A percentile compares a stretch with the other conserved stretches of the same genome.
These are phyloP conservation scores for Paramecium octaurelia DNA, from an alignment of 73 alveolate genomes.

Conservation along the genomic window DNA sequence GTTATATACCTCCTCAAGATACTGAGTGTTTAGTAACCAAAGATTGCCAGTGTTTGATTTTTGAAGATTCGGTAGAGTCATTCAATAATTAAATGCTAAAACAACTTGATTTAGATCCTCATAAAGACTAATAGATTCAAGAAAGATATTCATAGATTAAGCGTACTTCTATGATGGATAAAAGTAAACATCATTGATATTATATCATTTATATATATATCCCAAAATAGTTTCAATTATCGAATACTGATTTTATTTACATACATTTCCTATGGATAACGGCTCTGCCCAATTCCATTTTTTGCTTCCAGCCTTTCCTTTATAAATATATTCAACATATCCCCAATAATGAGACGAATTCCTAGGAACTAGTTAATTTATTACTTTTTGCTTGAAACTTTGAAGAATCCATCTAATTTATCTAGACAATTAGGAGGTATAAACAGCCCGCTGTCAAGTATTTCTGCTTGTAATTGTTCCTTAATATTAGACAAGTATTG, in stretches of 20 bases:
- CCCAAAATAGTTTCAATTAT: background rate
- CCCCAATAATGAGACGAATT: background rate
- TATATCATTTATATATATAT: background rate
- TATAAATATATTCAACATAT: background rate
- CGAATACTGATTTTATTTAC: background rate
- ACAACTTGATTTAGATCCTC: background rate
- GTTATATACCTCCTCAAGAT: constrained; percentile 5
- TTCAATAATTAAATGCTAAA: background rate
- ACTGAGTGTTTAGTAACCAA: background rate
- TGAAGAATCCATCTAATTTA: background rate
- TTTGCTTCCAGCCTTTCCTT: background rate
- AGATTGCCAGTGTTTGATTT: background rate
- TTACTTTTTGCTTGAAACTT: background rate
- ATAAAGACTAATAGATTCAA: background rate
- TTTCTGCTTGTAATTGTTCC: background rate
- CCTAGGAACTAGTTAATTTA: background rate
- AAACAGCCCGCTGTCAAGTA: background rate
- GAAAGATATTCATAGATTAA: constrained; percentile 21
- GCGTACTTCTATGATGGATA: constrained; percentile 6
- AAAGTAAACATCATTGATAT: constrained; percentile 3
- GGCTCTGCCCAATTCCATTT: background rate
- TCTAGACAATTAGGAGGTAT: background rate
- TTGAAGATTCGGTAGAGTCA: background rate
- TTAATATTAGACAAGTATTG: background rate
- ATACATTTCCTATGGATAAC: background rate